phyloP scores from a whole-genome alignment of 2,329 filamentous ascomycete genomes.

The Fusarium acutatum region DNA sequence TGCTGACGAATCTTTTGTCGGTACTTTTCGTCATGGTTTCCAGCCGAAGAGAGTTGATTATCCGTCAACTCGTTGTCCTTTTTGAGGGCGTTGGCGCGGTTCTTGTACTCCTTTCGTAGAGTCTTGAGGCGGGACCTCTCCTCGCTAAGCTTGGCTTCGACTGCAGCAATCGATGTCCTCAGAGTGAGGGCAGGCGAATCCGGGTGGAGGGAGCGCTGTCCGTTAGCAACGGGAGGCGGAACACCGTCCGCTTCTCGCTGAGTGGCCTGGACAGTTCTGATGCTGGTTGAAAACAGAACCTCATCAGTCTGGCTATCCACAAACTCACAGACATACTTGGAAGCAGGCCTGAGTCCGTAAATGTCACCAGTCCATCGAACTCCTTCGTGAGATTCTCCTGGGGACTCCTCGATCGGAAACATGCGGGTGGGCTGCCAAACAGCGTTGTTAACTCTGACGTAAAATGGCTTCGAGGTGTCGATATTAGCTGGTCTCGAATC shows the following conservation, averaged over 20 bases:
- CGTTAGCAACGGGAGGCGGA: conserved; percentile 47
- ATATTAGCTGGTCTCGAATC: conserved; percentile 58
- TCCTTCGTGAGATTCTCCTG: conserved; percentile 49
- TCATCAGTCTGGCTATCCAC: conserved; percentile 72
- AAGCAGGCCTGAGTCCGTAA: conserved; percentile 74
- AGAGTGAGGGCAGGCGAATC: conserved; percentile 81
- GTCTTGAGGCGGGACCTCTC: conserved; percentile 75
- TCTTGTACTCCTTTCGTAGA: conserved; percentile 78
- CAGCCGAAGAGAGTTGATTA: conserved; percentile 71
- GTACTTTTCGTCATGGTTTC: conserved; percentile 79
- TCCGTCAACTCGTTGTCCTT: conserved; percentile 78
- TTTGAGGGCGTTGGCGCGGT: conserved; percentile 70
- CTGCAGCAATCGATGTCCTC: conserved; percentile 77
- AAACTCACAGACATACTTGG: conserved; percentile 82
- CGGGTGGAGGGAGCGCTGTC: conserved; percentile 71
- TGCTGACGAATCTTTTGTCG: conserved; percentile 80
- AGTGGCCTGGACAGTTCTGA: conserved; percentile 68
- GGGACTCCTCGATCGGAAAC: conserved; percentile 54
- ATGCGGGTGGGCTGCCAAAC: conserved; percentile 83
- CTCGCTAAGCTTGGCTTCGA: conserved; percentile 75
- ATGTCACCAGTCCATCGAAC: conserved; percentile 76
- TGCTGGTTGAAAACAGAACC: conserved; percentile 75
- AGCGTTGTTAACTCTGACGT: conserved; percentile 80
- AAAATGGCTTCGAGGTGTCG: conserved; percentile 78
- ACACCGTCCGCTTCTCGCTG: conserved; percentile 45